Evolutionary conservation across 2,329 filamentous ascomycete species (phyloP).

Genomic region (Tolypocladium tundrense): DNA sequence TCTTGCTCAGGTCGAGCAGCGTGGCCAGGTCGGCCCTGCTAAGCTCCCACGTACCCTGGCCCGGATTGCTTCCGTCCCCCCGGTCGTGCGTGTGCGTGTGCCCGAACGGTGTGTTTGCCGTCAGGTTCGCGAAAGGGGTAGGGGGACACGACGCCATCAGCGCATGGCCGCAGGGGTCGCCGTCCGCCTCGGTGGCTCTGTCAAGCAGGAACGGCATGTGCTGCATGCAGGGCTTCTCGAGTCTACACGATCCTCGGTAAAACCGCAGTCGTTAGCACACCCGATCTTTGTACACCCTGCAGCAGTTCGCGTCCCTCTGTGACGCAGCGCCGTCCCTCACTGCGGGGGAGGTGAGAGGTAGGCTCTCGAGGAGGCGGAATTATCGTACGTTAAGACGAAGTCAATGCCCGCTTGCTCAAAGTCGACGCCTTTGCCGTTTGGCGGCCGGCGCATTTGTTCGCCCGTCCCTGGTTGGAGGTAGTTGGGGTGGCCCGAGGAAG

Average conservation of each 20-base stretch:
- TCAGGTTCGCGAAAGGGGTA: constrained; percentile 42
- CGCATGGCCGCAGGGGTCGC: constrained; percentile 74
- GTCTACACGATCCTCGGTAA: constrained; percentile 43
- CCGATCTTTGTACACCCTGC: constrained; percentile 10
- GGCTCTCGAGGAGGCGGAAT: constrained; percentile 44
- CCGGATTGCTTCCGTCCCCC: constrained; percentile 21
- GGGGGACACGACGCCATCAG: constrained; percentile 90
- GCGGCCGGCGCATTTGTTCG: constrained; percentile 18
- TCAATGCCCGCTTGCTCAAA: constrained; percentile 80
- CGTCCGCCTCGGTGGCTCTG: constrained; percentile 45
- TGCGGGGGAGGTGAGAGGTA: constrained; percentile 56
- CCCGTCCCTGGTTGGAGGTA: constrained; percentile 17
- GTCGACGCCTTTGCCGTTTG: constrained; percentile 40
- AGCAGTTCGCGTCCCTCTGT: constrained; percentile 6
- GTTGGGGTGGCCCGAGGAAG: constrained; percentile 20
- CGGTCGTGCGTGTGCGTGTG: constrained; percentile 26
- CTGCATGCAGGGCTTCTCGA: constrained; percentile 89
- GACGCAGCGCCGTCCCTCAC: constrained; percentile 19
- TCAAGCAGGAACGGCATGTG: constrained; percentile 74
- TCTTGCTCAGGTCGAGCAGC: constrained; percentile 73
- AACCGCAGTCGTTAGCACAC: constrained; percentile 33
- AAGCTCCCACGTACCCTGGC: constrained; percentile 70
- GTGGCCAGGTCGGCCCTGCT: constrained; percentile 68
- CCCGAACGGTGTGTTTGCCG: constrained; percentile 43
- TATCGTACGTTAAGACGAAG: constrained; percentile 81